phyloP scores from a whole-genome alignment of 768 basidiomycete genomes.

The Pisolithus tinctorius region DNA sequence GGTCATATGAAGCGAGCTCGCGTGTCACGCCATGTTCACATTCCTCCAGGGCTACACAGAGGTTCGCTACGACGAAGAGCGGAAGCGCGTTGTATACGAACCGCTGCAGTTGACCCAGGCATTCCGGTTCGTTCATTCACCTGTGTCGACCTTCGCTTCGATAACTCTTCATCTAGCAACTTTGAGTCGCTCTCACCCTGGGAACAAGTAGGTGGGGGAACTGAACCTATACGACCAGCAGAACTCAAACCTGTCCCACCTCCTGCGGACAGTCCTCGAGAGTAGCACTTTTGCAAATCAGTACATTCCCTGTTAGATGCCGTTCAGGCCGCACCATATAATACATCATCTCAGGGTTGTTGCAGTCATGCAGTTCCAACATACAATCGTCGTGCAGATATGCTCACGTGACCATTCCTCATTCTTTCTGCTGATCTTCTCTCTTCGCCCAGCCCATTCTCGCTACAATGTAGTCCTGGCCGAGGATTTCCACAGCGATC shows the following conservation, averaged over 20 bases:
- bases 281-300: constrained; percentile 35
- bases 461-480: constrained; percentile 84
- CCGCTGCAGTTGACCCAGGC: constrained; percentile 97
- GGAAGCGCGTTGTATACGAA: constrained; percentile 95
- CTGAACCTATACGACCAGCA: constrained; percentile 50
- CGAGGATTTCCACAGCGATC: constrained; percentile 81
- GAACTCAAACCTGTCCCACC: constrained; percentile 72
- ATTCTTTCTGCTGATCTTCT: constrained; percentile 1
- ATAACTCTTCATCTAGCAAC: constrained; percentile 48
- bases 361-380: constrained; percentile 5
- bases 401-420: not conserved
- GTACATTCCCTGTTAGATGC: not conserved
- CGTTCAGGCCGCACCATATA: constrained; percentile 7
- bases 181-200: constrained; percentile 91
- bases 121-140: constrained; percentile 62
- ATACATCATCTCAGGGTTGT: constrained; percentile 4
- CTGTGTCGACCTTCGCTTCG: not conserved
- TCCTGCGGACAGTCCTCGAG: constrained; percentile 69
- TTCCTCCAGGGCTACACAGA: constrained; percentile 88
- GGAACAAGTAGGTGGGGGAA: constrained; percentile 84
- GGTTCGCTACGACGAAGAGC: constrained; percentile 95
- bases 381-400: constrained; percentile 7
- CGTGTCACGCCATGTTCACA: not conserved
- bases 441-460: constrained; percentile 76
- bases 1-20: constrained; percentile 17